A percentile compares a stretch with the other conserved stretches of the same genome.
phyloP scores from a whole-genome alignment of 805 yeast species.

The Metschnikowia cerradonensis region DNA sequence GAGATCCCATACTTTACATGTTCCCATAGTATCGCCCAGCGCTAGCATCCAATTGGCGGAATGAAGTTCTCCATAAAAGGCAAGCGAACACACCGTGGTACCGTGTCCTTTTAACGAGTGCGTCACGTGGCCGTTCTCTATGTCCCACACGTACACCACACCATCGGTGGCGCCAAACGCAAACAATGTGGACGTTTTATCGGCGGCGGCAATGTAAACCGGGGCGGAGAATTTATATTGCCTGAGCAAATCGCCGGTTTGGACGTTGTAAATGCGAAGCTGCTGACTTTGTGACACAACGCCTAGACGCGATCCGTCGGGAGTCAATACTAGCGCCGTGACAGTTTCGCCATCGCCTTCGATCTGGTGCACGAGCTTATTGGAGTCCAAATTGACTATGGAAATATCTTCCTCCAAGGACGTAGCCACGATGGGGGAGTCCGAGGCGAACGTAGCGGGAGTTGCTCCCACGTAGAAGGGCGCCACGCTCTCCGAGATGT shows the following conservation, averaged over 20 bases:
- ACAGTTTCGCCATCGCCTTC: conserved; percentile 84
- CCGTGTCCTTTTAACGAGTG: conserved; percentile 94
- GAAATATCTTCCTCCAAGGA: conserved; percentile 75
- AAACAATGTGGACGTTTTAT: conserved; percentile 75
- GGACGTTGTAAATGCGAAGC: conserved; percentile 59
- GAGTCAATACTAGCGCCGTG: conserved; percentile 71
- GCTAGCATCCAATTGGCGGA: conserved; percentile 71
- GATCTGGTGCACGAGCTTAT: conserved; percentile 53
- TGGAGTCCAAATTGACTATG: conserved; percentile 59
- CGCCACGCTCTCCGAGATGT: conserved; percentile 41
- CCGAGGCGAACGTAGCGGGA: conserved; percentile 60
- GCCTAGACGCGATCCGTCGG: conserved; percentile 68
- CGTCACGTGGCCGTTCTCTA: conserved; percentile 81
- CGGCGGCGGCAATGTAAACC: conserved; percentile 71
- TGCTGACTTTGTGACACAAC: conserved; percentile 81
- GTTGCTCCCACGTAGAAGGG: conserved; percentile 90
- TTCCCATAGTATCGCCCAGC: conserved; percentile 61
- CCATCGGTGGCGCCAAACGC: conserved; percentile 98
- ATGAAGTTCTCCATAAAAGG: conserved; percentile 69
- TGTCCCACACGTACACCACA: conserved; percentile 84
- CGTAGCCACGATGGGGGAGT: conserved; percentile 67
- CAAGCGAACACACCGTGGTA: conserved; percentile 71
- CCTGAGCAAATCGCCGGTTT: conserved; percentile 39
- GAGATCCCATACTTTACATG: conserved; percentile 56
- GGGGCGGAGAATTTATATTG: conserved; percentile 70